Evolutionary conservation across 768 basidiomycete species (phyloP).

Genomic region (Lentinus tigrinus): DNA sequence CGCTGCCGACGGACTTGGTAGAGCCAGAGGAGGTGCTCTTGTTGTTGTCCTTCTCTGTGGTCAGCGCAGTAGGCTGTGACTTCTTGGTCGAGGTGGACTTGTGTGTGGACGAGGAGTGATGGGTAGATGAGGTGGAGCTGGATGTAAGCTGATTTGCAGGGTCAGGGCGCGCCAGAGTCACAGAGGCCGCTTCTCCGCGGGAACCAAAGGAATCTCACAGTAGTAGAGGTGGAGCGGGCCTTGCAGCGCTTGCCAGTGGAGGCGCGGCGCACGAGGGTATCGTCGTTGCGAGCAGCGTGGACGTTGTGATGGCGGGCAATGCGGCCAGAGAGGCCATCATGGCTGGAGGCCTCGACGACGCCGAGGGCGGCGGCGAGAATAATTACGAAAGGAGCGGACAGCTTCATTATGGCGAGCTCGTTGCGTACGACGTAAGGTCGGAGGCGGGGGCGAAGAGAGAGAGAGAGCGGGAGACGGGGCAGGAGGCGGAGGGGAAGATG

Average conservation of each 20-base stretch:
- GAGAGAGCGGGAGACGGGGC: neutral
- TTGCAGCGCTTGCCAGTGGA: slow-evolving; percentile 7
- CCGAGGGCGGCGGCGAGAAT: slow-evolving; percentile 28
- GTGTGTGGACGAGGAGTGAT: slow-evolving; percentile 5
- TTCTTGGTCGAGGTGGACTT: slow-evolving; percentile 3
- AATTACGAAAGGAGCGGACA: slow-evolving; percentile 40
- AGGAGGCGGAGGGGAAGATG: neutral
- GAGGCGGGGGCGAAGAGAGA: neutral
- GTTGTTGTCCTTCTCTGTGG: neutral
- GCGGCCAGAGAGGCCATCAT: slow-evolving; percentile 31
- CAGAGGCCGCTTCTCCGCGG: no score
- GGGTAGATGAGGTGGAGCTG: neutral
- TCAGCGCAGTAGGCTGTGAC: slow-evolving; percentile 2
- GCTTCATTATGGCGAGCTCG: slow-evolving; percentile 39
- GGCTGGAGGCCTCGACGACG: slow-evolving; percentile 34
- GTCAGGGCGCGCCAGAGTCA: neutral
- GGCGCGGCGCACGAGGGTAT: slow-evolving; percentile 3
- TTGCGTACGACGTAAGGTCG: slow-evolving; percentile 13
- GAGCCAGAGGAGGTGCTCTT: slow-evolving; percentile 6
- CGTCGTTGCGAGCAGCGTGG: slow-evolving; percentile 2
- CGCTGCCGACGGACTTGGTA: neutral
- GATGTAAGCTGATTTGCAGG: neutral
- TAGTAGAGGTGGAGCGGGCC: neutral
- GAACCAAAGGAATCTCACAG: neutral
- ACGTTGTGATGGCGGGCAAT: slow-evolving; percentile 18